Conservation (phyloP, 164 flowering plant species). For the Liriodendron chinense region DNA sequence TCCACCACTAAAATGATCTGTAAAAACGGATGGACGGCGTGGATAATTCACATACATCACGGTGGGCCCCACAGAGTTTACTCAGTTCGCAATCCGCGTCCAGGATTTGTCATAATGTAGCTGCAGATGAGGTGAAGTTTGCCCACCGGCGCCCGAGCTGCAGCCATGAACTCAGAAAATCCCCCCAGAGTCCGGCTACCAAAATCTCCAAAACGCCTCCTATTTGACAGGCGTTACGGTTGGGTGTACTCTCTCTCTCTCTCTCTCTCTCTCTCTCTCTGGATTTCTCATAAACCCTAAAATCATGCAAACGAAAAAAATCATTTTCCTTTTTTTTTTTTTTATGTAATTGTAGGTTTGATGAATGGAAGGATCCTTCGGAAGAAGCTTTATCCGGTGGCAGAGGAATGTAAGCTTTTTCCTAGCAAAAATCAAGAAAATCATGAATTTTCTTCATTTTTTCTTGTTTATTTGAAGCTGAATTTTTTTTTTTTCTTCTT, state of each 20-base stretch:
- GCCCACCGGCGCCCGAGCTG: background rate
- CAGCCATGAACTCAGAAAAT: background rate
- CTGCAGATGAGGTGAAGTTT: background rate
- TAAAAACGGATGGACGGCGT: too few relatives aligned
- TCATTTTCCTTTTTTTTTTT: background rate
- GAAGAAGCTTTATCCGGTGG: conserved; percentile 61
- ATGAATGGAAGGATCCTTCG: conserved; percentile 59
- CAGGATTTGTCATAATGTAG: too few relatives aligned
- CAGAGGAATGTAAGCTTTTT: conserved; percentile 48
- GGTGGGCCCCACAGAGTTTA: too few relatives aligned
- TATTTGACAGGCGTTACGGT: conserved; percentile 59
- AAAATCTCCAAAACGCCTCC: conserved; percentile 33
- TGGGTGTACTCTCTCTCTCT: conserved; percentile 45
- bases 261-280: conserved; percentile 12
- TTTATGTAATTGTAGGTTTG: conserved; percentile 29
- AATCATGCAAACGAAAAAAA: background rate
- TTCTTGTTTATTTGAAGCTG: background rate
- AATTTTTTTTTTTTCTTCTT: background rate
- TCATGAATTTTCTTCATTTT: background rate
- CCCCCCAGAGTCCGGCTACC: background rate
- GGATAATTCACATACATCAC: too few relatives aligned
- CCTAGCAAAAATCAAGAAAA: background rate
- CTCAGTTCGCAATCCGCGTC: too few relatives aligned
- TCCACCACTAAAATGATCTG: too few relatives aligned
- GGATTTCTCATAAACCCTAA: background rate